These are phyloP conservation scores for Ophiostoma sp. DNA, from an alignment of 2,329 filamentous ascomycete genomes.

Conservation along the genomic window DNA sequence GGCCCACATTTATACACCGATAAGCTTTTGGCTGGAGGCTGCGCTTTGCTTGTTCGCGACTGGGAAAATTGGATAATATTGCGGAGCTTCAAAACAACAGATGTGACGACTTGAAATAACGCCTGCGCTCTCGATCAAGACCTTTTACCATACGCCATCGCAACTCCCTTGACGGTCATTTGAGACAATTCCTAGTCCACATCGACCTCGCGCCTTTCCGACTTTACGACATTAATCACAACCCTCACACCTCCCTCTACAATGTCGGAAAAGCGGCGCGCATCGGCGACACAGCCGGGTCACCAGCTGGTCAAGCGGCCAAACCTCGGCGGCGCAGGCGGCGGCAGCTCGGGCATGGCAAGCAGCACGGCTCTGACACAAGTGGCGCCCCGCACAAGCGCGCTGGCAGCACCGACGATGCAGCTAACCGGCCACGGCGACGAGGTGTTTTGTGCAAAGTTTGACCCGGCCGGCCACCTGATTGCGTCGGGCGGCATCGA, in stretches of 20 bases:
- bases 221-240: neutral
- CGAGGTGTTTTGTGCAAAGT: conserved; percentile 85
- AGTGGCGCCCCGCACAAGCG: conserved; percentile 73
- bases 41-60: conserved; percentile 10
- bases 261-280: conserved; percentile 93
- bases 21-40: conserved; percentile 19
- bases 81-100: conserved; percentile 21
- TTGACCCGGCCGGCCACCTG: conserved; percentile 79
- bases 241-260: conserved; percentile 19
- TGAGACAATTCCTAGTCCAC: no score
- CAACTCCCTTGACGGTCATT: neutral
- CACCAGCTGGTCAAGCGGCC: conserved; percentile 86
- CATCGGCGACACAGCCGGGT: conserved; percentile 69
- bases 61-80: conserved; percentile 25
- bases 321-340: conserved; percentile 55
- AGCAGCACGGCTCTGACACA: conserved; percentile 46
- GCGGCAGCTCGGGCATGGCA: conserved; percentile 32
- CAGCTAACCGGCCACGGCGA: conserved; percentile 77
- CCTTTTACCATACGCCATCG: neutral
- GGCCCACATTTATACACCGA: conserved; percentile 21
- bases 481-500: conserved; percentile 97
- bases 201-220: neutral
- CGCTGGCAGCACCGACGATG: conserved; percentile 86
- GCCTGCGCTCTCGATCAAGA: neutral
- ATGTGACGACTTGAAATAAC: neutral